Percentiles rank a stretch among this genome's conserved stretches.
These are phyloP conservation scores for Trapa incisa DNA, from an alignment of 345 rosid genomes.

Conservation along the genomic window DNA sequence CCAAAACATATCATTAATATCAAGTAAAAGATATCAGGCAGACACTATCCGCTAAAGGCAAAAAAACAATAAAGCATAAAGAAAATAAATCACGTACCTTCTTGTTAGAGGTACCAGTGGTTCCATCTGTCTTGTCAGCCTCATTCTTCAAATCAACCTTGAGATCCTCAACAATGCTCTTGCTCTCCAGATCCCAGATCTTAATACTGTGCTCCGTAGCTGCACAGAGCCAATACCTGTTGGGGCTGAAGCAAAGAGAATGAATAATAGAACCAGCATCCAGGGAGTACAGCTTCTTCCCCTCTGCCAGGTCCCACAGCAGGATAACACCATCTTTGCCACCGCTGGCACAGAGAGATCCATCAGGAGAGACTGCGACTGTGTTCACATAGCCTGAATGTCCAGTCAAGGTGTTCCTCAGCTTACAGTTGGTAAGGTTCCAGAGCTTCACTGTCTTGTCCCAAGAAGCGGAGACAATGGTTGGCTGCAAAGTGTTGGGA, in stretches of 20 bases:
- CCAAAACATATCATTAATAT: not conserved
- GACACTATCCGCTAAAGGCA: not conserved
- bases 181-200: conserved; percentile 99
- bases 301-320: conserved; percentile 71
- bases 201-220: conserved; percentile 86
- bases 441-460: conserved; percentile 83
- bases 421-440: conserved; percentile 80
- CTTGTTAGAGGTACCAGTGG: conserved; percentile 35
- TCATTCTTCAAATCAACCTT: conserved; percentile 94
- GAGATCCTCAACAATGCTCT: conserved; percentile 86
- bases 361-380: conserved; percentile 69
- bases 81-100: conserved; percentile 38
- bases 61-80: not conserved
- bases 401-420: conserved; percentile 43
- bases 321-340: conserved; percentile 64
- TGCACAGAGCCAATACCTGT: conserved; percentile 97
- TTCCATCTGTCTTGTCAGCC: conserved; percentile 69
- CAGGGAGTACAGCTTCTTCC: conserved; percentile 55
- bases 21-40: conserved; percentile 12
- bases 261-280: conserved; percentile 74
- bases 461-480: conserved; percentile 90
- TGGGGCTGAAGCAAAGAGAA: conserved; percentile 85
- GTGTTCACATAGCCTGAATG: conserved; percentile 66
- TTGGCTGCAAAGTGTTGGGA: conserved; percentile 65
- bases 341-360: conserved; percentile 66